phyloP scores from a whole-genome alignment of 2,329 filamentous ascomycete species.

The Ceratocystiopsis brevicomis region DNA sequence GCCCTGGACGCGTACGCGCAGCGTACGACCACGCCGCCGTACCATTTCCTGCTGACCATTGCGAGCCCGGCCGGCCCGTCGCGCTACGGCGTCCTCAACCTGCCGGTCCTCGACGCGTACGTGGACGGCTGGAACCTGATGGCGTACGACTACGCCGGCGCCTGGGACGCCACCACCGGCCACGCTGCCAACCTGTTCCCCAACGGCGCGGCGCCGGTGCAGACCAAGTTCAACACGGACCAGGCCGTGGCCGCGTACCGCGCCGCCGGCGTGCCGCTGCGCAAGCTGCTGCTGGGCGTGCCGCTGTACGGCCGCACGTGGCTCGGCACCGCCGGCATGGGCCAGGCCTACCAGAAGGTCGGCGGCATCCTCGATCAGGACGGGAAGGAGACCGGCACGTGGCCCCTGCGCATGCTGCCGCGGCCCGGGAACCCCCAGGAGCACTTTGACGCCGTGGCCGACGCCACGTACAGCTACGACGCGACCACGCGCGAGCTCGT shows the following conservation, averaged over 20 bases:
- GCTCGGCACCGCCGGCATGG: slow-evolving; percentile 55
- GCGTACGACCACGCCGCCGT: slow-evolving; percentile 18
- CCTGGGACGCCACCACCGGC: slow-evolving; percentile 52
- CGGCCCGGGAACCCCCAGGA: slow-evolving; percentile 41
- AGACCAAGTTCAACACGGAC: slow-evolving; percentile 63
- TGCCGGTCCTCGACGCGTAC: slow-evolving; percentile 43
- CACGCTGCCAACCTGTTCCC: slow-evolving; percentile 68
- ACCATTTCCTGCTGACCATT: slow-evolving; percentile 46
- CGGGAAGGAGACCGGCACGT: too few species aligned
- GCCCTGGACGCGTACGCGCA: slow-evolving; percentile 38
- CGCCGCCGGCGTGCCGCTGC: slow-evolving; percentile 38
- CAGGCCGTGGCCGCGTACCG: slow-evolving; percentile 55
- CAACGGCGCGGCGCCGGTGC: slow-evolving; percentile 27
- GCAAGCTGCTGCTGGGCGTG: slow-evolving; percentile 79
- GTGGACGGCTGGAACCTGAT: slow-evolving; percentile 68
- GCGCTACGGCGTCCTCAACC: slow-evolving; percentile 43
- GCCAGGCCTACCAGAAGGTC: slow-evolving; percentile 64
- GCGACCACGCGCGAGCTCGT: slow-evolving; percentile 40
- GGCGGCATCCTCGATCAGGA: slow-evolving; percentile 80
- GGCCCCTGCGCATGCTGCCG: slow-evolving; percentile 32
- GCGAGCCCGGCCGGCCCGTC: slow-evolving; percentile 42
- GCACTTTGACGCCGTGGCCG: slow-evolving; percentile 38
- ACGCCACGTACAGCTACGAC: slow-evolving; percentile 66
- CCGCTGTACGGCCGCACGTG: slow-evolving; percentile 83
- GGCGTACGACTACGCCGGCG: slow-evolving; percentile 77